Base-by-base conservation (phyloP, 2,329 filamentous ascomycete species). In the Dissoconium aciculare region DNA sequence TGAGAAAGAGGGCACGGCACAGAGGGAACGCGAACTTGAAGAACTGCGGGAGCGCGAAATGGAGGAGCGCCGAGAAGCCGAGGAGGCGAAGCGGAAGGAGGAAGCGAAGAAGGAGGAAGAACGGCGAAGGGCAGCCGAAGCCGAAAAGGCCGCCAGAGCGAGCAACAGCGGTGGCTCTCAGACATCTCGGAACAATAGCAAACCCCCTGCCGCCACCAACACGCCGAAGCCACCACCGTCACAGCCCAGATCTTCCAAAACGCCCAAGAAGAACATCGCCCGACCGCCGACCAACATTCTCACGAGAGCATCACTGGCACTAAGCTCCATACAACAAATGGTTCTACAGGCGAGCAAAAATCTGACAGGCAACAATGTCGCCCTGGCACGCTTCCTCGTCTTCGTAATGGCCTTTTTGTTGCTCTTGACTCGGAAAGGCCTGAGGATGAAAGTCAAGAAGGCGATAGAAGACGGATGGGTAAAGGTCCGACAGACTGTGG, bases 401-500 rank as follows among this genome's bases (percentile, higher is more conserved):
- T 93, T 95, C 50, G 54, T 94, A 14, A 58, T 85, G 21, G 80
- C 81, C 2, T 66, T 98, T 37, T 50, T 91, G 16, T 57, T 87
- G 39, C 71, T 89, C 40, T 62, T 94, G 36, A 78, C 80, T 35
- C 69, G 80, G 45, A 68, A 71, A 46, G 77, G 78, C 49, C 62
- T 92, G 10, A 70, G 85, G 24, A 74, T 91, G 42, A 69, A 78
- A 41, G 55, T 94, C 19, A 67, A 74, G 51, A 67, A 74, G 33
- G 62, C 84, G 21, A 50, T 91, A 26, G 69, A 68, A 23, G 63
- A 67, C 15, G 74, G 73, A 6, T 92, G 83, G 83, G 69, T 71
- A 32, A 94, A 92, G 59, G 61, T 93, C 24, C 74, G 71, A 52
- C 68, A 74, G 27, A 95, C 89, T 0, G 76, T 87, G 4, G 85